Base-by-base conservation (phyloP, 164 flowering plant genomes). In the Vitis labrusca region DNA sequence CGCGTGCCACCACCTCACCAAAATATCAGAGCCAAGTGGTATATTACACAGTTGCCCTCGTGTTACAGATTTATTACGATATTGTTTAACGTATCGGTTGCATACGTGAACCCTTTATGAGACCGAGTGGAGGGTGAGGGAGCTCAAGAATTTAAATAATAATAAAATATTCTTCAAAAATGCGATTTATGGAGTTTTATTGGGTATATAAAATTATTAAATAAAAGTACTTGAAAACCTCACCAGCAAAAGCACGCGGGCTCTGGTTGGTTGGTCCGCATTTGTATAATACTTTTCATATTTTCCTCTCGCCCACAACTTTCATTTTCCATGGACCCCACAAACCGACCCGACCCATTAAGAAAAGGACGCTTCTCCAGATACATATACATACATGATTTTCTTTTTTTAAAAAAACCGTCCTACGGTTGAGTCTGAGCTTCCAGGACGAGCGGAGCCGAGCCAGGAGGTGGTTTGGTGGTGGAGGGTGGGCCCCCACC, bases 331-430 rank as follows among this genome's bases (percentile, higher is more conserved):
- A 5, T 59, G 72, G 80, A 50, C 83, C 82, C 78, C 79, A 70
- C 75, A 12, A 65, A 83, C 88, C 86, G 83, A 80, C 87, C 71
- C 66, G 51, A 50, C 54, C 61, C 70, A 32, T 32, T 9, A 27
- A 59, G 86, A 80, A 37, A 62, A 62, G 9, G 91, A 81, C 84
- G 11, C 77, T 55, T 71, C 87, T 81, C 87, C 91, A 80, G 79
- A 83, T 76, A 27, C 68, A 29, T 62, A 10, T 27, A 27, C n/a
- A 48, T 2, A 23, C 27, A 23, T 23, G 2, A 23, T 23, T 23
- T 23, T 23, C 27, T 1, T 23, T 23, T 23, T 50, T 29, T 19
- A 27, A n/a, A 12, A 7, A n/a, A 37, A 15, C 0, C 7, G 9
- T 3, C 29, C 6, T 10, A 57, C 48, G 63, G 59, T 50, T 19